Evolutionary conservation across 2,329 filamentous ascomycete species (phyloP).

Genomic region (Scedosporium aurantiacum): DNA sequence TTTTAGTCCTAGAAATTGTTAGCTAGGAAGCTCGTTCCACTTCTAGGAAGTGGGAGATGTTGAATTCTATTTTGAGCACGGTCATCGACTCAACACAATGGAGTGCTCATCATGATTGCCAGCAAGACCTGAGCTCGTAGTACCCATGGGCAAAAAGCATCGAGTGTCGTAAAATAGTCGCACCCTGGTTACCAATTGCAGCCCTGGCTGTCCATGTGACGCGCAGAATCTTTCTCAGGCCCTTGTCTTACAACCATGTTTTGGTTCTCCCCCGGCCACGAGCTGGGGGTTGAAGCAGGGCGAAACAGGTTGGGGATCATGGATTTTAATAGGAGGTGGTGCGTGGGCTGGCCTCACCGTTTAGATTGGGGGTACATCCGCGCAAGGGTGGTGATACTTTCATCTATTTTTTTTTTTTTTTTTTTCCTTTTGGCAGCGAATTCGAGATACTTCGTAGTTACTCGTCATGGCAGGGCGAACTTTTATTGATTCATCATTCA

Average conservation of each 20-base stretch:
- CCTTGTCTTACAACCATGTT: neutral
- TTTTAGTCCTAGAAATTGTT: too few species aligned
- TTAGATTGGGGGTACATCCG: neutral
- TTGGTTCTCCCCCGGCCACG: neutral
- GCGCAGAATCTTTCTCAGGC: neutral
- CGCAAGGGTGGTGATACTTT: neutral
- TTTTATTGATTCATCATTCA: neutral
- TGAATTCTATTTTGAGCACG: too few species aligned
- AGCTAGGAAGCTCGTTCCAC: too few species aligned
- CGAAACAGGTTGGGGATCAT: neutral
- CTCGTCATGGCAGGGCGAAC: too few species aligned
- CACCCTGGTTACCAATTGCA: neutral
- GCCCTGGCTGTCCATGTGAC: neutral
- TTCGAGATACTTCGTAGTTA: too few species aligned
- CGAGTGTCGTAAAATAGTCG: neutral
- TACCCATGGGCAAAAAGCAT: neutral
- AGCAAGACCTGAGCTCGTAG: too few species aligned
- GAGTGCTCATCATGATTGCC: too few species aligned
- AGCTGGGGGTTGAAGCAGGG: slow-evolving; percentile 1
- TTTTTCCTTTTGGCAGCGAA: neutral
- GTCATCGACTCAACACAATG: too few species aligned
- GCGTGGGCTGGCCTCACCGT: neutral
- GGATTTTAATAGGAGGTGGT: neutral
- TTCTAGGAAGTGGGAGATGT: too few species aligned
- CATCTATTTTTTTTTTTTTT: neutral